These are phyloP conservation scores for Ophiostoma novo-ulmi DNA, from an alignment of 2,329 filamentous ascomycete species.

Conservation along the genomic window DNA sequence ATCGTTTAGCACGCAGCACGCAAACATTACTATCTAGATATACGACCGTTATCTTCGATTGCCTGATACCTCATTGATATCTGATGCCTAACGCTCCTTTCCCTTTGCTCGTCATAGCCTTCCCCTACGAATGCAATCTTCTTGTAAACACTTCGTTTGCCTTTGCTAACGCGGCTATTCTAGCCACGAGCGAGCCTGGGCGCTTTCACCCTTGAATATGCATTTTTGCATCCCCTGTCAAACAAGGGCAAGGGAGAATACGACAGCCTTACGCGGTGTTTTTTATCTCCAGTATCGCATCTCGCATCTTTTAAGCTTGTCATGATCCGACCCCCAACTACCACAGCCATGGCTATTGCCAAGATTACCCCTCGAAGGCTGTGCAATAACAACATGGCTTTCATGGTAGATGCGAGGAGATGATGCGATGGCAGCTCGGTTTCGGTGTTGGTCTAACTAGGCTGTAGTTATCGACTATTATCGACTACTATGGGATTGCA, in stretches of 20 bases:
- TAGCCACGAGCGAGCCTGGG: background rate
- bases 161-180: background rate
- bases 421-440: background rate
- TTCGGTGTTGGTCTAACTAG: background rate
- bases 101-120: background rate
- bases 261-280: conserved; percentile 2
- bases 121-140: background rate
- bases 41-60: background rate
- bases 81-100: background rate
- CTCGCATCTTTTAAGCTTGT: conserved; percentile 10
- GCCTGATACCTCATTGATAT: background rate
- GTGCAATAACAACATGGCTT: background rate
- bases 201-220: no score
- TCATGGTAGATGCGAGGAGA: background rate
- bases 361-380: conserved; percentile 5
- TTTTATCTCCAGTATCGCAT: background rate
- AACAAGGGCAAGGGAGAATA: background rate
- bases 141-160: background rate
- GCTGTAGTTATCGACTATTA: no score
- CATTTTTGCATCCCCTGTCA: background rate
- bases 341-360: background rate
- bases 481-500: no score
- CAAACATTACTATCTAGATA: background rate
- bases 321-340: background rate
- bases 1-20: background rate